phyloP scores from a whole-genome alignment of 2,329 filamentous ascomycete genomes.

The Pseudonectria buxi region DNA sequence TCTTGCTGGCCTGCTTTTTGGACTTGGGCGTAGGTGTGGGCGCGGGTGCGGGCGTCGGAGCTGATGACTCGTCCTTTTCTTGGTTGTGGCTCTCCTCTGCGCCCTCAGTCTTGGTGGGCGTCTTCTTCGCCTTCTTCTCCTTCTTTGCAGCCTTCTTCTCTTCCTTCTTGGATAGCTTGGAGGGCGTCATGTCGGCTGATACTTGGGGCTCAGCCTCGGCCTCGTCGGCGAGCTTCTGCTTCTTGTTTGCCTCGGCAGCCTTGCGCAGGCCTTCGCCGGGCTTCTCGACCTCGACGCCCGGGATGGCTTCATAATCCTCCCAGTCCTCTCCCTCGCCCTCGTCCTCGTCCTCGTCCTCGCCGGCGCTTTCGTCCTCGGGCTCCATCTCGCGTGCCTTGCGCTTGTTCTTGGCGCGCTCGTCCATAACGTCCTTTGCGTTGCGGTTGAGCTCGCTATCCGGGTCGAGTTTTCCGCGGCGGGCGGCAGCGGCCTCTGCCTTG shows the following conservation, averaged over 20 bases:
- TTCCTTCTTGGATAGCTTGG: conserved; percentile 46
- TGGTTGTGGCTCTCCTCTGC: conserved; percentile 23
- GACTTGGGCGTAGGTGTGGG: conserved; percentile 13
- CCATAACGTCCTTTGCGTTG: conserved; percentile 87
- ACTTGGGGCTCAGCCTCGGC: conserved; percentile 24
- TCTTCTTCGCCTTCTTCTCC: conserved; percentile 38
- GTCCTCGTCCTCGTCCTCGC: conserved; percentile 37
- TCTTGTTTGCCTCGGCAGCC: conserved; percentile 46
- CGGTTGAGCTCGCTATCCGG: conserved; percentile 74
- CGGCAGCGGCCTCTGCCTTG: conserved; percentile 76
- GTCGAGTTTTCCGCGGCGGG: conserved; percentile 83
- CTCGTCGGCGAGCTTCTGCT: conserved; percentile 36
- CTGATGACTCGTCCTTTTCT: conserved; percentile 28
- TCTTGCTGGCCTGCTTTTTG: conserved; percentile 21
- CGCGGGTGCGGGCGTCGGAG: conserved; percentile 23
- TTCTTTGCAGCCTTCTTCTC: conserved; percentile 46
- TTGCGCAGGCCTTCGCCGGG: conserved; percentile 58
- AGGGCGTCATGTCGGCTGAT: conserved; percentile 38
- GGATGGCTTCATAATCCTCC: conserved; percentile 37
- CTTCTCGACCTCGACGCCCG: conserved; percentile 51
- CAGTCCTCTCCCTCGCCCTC: conserved; percentile 39
- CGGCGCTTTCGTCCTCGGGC: conserved; percentile 35
- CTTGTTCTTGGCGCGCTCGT: conserved; percentile 71
- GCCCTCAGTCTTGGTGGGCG: conserved; percentile 25
- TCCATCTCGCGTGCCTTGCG: conserved; percentile 66